These are phyloP conservation scores for Schrenkiella parvula DNA, from an alignment of 345 rosid species.

Conservation along the genomic window DNA sequence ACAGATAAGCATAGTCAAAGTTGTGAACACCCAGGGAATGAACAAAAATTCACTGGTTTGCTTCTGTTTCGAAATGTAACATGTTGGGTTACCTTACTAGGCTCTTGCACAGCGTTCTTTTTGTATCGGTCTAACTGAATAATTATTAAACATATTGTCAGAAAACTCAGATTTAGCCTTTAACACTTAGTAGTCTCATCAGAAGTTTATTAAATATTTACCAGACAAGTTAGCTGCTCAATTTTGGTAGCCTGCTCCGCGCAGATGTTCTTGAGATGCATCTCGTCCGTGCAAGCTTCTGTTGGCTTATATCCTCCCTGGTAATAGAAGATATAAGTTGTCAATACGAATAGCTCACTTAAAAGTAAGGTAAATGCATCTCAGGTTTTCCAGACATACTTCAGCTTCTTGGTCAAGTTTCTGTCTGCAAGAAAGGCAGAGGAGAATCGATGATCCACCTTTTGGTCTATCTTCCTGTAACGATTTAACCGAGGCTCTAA, in stretches of 20 bases:
- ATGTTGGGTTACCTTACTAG: slow-evolving; percentile 28
- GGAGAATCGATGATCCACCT: slow-evolving; percentile 35
- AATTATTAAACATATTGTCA: slow-evolving; percentile 11
- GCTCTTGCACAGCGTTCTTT: slow-evolving; percentile 30
- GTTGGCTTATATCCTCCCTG: slow-evolving; percentile 41
- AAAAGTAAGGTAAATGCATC: background rate
- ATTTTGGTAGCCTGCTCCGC: slow-evolving; percentile 69
- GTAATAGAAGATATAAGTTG: background rate
- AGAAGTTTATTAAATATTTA: slow-evolving; percentile 11
- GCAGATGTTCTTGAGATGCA: slow-evolving; percentile 53
- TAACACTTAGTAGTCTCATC: background rate
- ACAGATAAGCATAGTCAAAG: background rate
- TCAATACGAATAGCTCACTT: background rate
- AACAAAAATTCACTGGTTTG: slow-evolving; percentile 10
- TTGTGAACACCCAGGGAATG: background rate
- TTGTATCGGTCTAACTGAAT: slow-evolving; percentile 32
- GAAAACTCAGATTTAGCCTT: background rate
- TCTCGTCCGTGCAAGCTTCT: slow-evolving; percentile 36
- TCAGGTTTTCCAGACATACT: slow-evolving; percentile 18
- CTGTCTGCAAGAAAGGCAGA: slow-evolving; percentile 69
- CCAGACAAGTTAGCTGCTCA: slow-evolving; percentile 59
- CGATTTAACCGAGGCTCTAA: slow-evolving; percentile 42
- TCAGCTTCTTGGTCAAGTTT: slow-evolving; percentile 43
- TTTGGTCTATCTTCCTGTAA: slow-evolving; percentile 31
- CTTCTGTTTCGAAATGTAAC: background rate